Evolutionary conservation across 2,329 filamentous ascomycete species (phyloP), one percentile per base, ranked within the genome.

Genomic region (Pseudogymnoascus pannorum): DNA sequence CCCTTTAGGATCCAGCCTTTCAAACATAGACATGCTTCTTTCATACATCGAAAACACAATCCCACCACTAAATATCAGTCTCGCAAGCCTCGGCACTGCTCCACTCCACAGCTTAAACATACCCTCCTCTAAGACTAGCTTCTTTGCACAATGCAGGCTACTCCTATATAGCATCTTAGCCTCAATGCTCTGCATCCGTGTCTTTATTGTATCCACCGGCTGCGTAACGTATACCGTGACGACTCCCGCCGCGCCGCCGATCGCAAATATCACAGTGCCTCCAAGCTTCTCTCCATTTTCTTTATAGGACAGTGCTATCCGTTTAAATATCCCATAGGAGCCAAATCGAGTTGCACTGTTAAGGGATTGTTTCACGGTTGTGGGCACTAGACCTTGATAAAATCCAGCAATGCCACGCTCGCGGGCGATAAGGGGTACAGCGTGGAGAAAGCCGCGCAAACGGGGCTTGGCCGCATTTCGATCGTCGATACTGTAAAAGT

Each of bases 41-140:
- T 97, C 93, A 73, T 97, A 94, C 87, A 97, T 95, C 20, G 94
- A 95, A 72, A 99, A 99, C 38, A 99, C 94, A 71, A 99, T 96
- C 18, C 94, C 94, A 61, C 94, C 94, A 71, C 92, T 97, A 75
- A 97, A 75, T 40, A 97, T 89, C 67, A 99, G 74, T 62, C 94
- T 81, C 22, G 86, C 93, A 69, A 99, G 75, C 60, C 94, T 81
- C 1, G 94, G 94, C 67, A 97, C 72, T 20, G 94, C 93, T 24
- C 94, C 94, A 68, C 90, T 93, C 94, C 94, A 99, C 66, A 97
- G 89, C 0, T 92, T 96, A 42, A 93, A 73, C 9, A 97, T 61
- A 1, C 94, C 93, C 75, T 99, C 94, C 60, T 97, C 86, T 75
- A 86, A 89, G 74, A 94, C 88, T 66, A 99, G 96, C 70, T 87